Base-by-base conservation (phyloP, 2,329 filamentous ascomycete genomes). In the Sphaerulina vaccinii region DNA sequence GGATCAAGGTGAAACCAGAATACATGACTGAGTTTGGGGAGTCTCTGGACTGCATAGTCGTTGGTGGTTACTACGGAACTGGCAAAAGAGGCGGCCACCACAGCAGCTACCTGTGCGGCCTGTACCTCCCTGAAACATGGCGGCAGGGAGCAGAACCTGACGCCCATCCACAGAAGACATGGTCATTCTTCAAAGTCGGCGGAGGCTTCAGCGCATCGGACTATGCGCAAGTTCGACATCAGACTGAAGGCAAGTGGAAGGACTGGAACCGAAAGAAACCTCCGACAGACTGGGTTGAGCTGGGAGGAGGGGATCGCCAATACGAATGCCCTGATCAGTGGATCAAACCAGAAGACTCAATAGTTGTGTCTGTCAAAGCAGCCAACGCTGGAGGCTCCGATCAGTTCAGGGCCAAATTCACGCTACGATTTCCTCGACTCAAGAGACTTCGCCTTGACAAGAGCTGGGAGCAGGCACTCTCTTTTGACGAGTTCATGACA, bases 1-100 rank as follows among this genome's bases (percentile, higher is more conserved):
- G 93, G 93, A 86, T 96, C 73, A 99, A 99, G 68, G 91, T 99
- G 7, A 99, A 99, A 65, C 93, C 93, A 1, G 93, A 99, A 59
- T 99, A 99, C 70, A 96, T 97, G 91, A 85, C 85, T 2, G 92
- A 96, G 57, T 96, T 93, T 68, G 93, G 93, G 55, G 92, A 97
- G 71, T 89, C 87, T 0, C 81, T 99, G 3, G 93, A 99, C 67
- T 90, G 90, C 59, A 75, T 96, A 11, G 78, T 99, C 13, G 83
- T 99, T 47, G 93, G 92, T 49, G 93, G 90, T 7, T 97, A 96
- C 71, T 99, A 88, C 67, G 93, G 93, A 11, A 88, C 87, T 23
- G 93, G 93, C 0, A 83, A 81, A 50, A 83, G 93, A 41, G 93
- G 93, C 42, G 93, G 92, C 35, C 82, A 74, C 1, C 74, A 96